Evolutionary conservation across 2,329 filamentous ascomycete species (phyloP).

Genomic region (Sporothrix curviconia): DNA sequence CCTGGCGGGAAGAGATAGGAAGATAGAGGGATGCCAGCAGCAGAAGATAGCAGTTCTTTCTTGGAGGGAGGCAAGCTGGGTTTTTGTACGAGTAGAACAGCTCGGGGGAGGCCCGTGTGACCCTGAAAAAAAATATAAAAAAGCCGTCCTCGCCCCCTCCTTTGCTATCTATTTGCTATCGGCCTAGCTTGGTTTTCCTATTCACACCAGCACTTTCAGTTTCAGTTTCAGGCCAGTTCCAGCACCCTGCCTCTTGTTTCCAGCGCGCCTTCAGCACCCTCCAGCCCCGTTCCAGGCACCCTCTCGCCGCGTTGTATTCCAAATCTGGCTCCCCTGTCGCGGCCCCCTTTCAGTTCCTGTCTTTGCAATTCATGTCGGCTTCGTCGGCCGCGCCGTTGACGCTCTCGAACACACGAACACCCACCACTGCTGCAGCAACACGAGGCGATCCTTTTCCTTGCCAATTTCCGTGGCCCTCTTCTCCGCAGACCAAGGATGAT

Average conservation of each 20-base stretch:
- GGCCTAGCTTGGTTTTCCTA: not conserved
- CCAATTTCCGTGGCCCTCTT: no score
- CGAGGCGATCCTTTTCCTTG: no score
- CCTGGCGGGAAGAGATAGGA: not conserved
- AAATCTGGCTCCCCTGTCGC: not conserved
- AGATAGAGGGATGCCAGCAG: not conserved
- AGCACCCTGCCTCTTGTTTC: not conserved
- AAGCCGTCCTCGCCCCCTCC: not conserved
- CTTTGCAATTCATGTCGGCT: no score
- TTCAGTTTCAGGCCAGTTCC: not conserved
- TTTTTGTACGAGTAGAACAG: not conserved
- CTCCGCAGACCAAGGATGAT: no score
- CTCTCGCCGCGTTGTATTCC: no score
- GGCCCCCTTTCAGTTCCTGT: no score
- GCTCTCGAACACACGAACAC: no score
- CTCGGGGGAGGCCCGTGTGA: not conserved
- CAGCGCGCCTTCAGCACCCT: not conserved
- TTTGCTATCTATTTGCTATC: constrained; percentile 9
- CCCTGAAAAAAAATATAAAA: constrained; percentile 7
- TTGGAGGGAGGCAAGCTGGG: not conserved
- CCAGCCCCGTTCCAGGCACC: not conserved
- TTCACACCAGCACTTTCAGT: not conserved
- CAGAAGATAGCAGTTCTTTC: not conserved
- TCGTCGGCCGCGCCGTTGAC: no score
- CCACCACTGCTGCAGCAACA: no score